phyloP scores from a whole-genome alignment of 2,329 filamentous ascomycete genomes.

The Talaromyces rugulosus region DNA sequence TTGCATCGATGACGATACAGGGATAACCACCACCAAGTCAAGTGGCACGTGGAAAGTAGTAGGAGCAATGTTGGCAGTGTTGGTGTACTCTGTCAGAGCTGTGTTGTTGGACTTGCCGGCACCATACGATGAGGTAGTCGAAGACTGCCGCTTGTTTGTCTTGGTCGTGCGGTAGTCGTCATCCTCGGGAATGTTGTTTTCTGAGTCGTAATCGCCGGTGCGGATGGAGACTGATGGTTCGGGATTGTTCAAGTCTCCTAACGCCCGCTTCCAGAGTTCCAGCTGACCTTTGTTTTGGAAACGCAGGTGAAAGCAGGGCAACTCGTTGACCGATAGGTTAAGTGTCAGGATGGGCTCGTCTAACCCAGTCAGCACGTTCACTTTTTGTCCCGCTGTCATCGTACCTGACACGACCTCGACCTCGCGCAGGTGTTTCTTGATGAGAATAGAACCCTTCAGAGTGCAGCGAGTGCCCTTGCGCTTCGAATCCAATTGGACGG shows the following conservation, averaged over 20 bases:
- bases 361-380: conserved; percentile 12
- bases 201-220: conserved; percentile 73
- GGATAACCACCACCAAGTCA: conserved; percentile 93
- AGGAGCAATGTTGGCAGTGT: conserved; percentile 51
- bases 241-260: conserved; percentile 75
- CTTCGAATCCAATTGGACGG: conserved; percentile 63
- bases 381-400: background rate
- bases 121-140: conserved; percentile 76
- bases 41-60: conserved; percentile 77
- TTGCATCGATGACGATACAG: conserved; percentile 97
- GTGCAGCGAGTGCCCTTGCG: conserved; percentile 73
- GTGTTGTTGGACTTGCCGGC: conserved; percentile 78
- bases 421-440: conserved; percentile 94
- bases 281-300: conserved; percentile 77
- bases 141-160: conserved; percentile 67
- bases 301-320: conserved; percentile 89
- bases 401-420: conserved; percentile 62
- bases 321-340: conserved; percentile 82
- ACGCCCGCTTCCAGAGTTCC: conserved; percentile 83
- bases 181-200: conserved; percentile 79
- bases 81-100: conserved; percentile 88
- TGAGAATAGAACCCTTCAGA: conserved; percentile 93
- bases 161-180: conserved; percentile 68
- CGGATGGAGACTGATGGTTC: conserved; percentile 51
- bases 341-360: conserved; percentile 85